Evolutionary conservation across 768 basidiomycete species (phyloP), one percentile per base, ranked within the genome.

Genomic region (Pisolithus sp.): DNA sequence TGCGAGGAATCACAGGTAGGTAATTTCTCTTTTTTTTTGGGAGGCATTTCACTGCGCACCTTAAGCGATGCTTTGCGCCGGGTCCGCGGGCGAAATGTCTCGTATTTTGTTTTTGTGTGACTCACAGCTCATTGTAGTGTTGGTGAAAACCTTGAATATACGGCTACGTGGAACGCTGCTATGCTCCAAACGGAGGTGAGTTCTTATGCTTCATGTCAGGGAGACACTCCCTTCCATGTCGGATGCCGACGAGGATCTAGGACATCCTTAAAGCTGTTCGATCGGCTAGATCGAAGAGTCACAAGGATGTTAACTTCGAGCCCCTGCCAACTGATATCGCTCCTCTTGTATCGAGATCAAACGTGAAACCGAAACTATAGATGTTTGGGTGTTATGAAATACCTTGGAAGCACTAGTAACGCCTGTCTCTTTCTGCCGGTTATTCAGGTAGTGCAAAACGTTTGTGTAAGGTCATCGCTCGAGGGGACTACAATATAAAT

Each of bases 1-100:
- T 68, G 75, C 89, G 5, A 67, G 87, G 51, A 91, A 95, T 64
- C 85, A 94, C 60, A 77, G 76, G 88, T 88, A 46, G 48, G 23
- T 8, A 17, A 28, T 30, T 28, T 48, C 13, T 20, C 3, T 49
- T 7, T 48, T 15, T 20, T 4, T 49, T 7, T 9, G 15, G 12
- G 43, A n/a, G n/a, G n/a, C n/a, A n/a, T n/a, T n/a, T n/a, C n/a
- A n/a, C n/a, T n/a, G n/a, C n/a, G 5, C 26, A 42, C 4, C 23
- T 46, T 42, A 10, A 26, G 34, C 17, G 45, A n/a, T 12, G 3
- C 8, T 7, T 1, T 40, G 12, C 39, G 7, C 40, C 21, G 12
- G 6, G 8, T 21, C 12, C 40, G 6, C 6, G 17, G 7, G 40
- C 40, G 17, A 18, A 18, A n/a, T 5, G 40, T 18, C 18, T 18